Percentiles rank a stretch among this genome's conserved stretches.
Conservation (phyloP, 75 land plant genomes). For the Gnetum montanum region DNA sequence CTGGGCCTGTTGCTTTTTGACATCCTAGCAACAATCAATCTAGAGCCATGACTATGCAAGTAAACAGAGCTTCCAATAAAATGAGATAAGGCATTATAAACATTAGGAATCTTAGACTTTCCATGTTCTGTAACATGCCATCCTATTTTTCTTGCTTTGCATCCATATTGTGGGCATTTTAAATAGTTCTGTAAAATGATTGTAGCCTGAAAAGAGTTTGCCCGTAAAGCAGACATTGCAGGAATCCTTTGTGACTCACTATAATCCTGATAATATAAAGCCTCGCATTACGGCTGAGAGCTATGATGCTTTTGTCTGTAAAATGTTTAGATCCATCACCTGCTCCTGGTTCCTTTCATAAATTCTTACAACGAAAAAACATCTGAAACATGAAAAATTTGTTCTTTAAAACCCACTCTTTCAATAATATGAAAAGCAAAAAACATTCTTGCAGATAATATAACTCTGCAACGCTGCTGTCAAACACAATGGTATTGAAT, state of each 20-base stretch:
- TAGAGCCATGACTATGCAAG: conserved; percentile 2
- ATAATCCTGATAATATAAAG: too few relatives aligned
- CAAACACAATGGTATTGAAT: too few relatives aligned
- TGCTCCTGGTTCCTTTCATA: too few relatives aligned
- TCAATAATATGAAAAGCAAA: too few relatives aligned
- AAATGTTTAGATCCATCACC: too few relatives aligned
- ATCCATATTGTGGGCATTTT: neutral
- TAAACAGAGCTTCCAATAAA: conserved; percentile 1
- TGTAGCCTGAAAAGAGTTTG: conserved; percentile 1
- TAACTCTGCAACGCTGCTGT: too few relatives aligned
- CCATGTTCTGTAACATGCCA: neutral
- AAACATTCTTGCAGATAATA: too few relatives aligned
- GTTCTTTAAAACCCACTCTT: too few relatives aligned
- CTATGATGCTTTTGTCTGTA: too few relatives aligned
- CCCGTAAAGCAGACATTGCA: neutral
- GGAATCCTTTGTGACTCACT: neutral
- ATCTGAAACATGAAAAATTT: too few relatives aligned
- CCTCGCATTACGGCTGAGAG: too few relatives aligned
- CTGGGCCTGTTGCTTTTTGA: conserved; percentile 27
- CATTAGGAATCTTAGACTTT: neutral
- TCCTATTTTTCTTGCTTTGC: neutral
- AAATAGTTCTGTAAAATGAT: neutral
- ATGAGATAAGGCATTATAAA: neutral
- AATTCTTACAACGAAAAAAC: too few relatives aligned
- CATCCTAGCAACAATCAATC: conserved; percentile 29